Base-by-base conservation (phyloP, 331 rosid genomes). In the Pyracantha coccinea region DNA sequence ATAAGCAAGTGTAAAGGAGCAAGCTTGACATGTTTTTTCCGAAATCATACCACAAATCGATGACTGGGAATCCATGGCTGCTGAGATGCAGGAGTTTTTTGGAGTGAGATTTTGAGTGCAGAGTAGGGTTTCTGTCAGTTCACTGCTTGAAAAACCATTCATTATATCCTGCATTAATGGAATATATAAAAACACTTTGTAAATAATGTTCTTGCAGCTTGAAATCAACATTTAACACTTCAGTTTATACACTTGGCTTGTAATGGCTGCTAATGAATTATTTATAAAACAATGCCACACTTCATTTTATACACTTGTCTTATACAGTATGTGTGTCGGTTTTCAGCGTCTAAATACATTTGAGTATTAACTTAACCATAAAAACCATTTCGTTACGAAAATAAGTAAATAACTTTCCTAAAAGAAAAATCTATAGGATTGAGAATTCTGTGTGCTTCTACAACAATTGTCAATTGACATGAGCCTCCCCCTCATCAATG, bases 21-120 rank as follows among this genome's bases (percentile, higher is more conserved):
- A 52, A 50, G 57, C 57, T 52, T 52, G 57, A 52, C 21, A 19
- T 52, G 57, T 52, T 52, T 52, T 50, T 52, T 6, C 4, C 8
- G 57, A 13, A 70, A 68, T 32, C 50, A 55, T 67, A 82, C 83
- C 92, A 72, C 93, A 87, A 52, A 89, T 80, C 0, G 99, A 90
- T 35, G 99, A 92, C 53, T 84, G 96, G 45, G 96, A 87, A 80
- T 95, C 99, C 41, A 85, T 80, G 53, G 93, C 72, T 47, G 81
- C 86, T 38, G 90, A 84, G 78, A 90, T 35, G 80, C 87, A 71
- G 23, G 97, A 85, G 67, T 77, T 81, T 77, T 80, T 88, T 75
- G 87, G 77, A 71, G 96, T 78, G 76, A 77, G 77, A 82, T 64
- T 85, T 70, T 85, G 90, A 62, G 89, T 73, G 77, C 81, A 53